A percentile compares a stretch with the other conserved stretches of the same genome.
phyloP scores from a whole-genome alignment of 306 rosid species.

The Vigna reflexopilosa region DNA sequence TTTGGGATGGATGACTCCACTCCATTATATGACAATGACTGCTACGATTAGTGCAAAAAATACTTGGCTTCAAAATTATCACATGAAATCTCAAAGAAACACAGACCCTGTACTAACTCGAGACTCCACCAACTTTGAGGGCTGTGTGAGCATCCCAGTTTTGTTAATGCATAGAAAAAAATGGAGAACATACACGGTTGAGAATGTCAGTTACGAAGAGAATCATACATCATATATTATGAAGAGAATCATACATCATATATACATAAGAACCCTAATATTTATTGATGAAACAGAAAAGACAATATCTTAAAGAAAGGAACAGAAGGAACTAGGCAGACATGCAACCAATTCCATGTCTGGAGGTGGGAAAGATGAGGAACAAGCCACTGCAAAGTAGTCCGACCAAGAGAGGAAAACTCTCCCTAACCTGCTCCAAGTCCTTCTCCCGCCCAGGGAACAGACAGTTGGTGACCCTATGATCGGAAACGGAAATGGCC shows the following conservation, averaged over 20 bases:
- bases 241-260: no score
- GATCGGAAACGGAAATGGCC: constrained; percentile 82
- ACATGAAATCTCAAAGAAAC: constrained; percentile 28
- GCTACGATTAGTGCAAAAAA: background rate
- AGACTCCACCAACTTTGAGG: constrained; percentile 63
- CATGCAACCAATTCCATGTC: constrained; percentile 79
- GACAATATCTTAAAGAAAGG: no score
- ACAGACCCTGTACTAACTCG: constrained; percentile 66
- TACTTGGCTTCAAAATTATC: constrained; percentile 26
- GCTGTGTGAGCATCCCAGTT: constrained; percentile 50
- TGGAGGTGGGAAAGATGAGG: constrained; percentile 70
- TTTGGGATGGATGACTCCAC: background rate
- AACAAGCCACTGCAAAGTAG: constrained; percentile 70
- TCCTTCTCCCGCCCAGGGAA: constrained; percentile 70
- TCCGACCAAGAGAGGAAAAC: constrained; percentile 79
- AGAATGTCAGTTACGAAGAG: no score
- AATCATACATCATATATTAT: no score
- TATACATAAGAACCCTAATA: no score
- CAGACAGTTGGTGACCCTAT: constrained; percentile 68
- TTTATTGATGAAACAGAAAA: no score
- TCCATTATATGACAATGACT: background rate
- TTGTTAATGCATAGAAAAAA: no score
- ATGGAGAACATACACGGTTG: no score
- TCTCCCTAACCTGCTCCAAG: constrained; percentile 80
- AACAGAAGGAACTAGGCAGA: constrained; percentile 28